Evolutionary conservation across 257 asterid genomes (phyloP).

Genomic region (Fraxinus pennsylvanica): DNA sequence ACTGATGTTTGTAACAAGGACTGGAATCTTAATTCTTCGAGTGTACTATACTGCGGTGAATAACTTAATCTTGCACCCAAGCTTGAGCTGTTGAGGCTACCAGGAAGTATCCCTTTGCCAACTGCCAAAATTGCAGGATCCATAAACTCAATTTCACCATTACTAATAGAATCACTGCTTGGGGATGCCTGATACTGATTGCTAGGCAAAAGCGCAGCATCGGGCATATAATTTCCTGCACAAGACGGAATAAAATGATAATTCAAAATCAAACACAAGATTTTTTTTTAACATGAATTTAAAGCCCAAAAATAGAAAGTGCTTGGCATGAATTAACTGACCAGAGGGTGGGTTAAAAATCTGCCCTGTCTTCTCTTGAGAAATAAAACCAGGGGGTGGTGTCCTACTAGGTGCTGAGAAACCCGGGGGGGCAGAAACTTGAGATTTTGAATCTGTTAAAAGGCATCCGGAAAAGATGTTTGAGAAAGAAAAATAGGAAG

Average conservation of each 20-base stretch:
- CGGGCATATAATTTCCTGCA: conserved; percentile 67
- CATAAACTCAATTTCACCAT: conserved; percentile 78
- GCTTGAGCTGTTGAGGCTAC: conserved; percentile 54
- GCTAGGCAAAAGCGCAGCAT: conserved; percentile 50
- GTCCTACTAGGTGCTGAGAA: conserved; percentile 72
- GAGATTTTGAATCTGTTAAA: conserved; percentile 74
- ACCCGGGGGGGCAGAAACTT: conserved; percentile 96
- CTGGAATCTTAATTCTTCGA: conserved; percentile 70
- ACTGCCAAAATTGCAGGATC: conserved; percentile 99
- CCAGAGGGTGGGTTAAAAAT: conserved; percentile 52
- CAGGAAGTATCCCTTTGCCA: conserved; percentile 78
- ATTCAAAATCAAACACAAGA: background rate
- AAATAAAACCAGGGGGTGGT: conserved; percentile 89
- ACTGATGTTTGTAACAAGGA: conserved; percentile 67
- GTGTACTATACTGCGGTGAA: conserved; percentile 58
- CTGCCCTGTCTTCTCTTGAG: conserved; percentile 69
- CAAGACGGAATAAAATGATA: conserved; percentile 17
- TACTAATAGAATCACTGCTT: conserved; percentile 42
- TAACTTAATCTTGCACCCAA: conserved; percentile 56
- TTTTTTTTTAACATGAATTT: background rate
- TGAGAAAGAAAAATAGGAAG: conserved; percentile 19
- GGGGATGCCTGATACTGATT: conserved; percentile 64
- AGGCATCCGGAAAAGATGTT: conserved; percentile 22
- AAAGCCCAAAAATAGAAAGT: background rate
- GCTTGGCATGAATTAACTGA: conserved; percentile 31